Evolutionary conservation across 371 early-diverging fungal species (phyloP), one percentile per base, ranked within the genome.

Genomic region (Mucor indicus): DNA sequence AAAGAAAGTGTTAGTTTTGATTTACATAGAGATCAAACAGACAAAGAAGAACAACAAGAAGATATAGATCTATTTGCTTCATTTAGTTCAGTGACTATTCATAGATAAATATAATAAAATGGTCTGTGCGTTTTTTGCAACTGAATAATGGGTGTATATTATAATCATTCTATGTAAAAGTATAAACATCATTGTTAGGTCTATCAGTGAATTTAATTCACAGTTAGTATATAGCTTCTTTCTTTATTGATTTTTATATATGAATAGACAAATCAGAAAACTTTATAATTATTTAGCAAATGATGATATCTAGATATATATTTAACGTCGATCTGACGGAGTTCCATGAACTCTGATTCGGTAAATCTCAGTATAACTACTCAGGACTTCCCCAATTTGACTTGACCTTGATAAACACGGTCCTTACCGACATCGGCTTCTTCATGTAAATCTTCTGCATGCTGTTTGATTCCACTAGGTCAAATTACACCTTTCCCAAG

Each of bases 311-410:
- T 27, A 27, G 11, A 11, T 27, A 7, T 27, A 5, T 7, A n/a
- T n/a, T n/a, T n/a, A n/a, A n/a, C n/a, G n/a, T n/a, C n/a, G n/a
- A n/a, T n/a, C n/a, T n/a, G n/a, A n/a, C n/a, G 70, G 47, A 33
- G 60, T 60, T 9, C 84, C 90, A 63, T 90, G 88, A 33, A 87
- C 80, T 16, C 90, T 79, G 31, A 91, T 75, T 15, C 91, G 80
- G 55, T 91, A 92, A 39, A 92, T 49, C 49, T 91, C 91, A 4
- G 92, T 92, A n/a, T n/a, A n/a, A n/a, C 55, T 84, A 82, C 2
- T 75, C 71, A 19, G 69, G 57, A 38, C 87, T 73, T 1, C 91
- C 91, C 85, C 87, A 87, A 62, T 92, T 92, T 33, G 67, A 69
- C 25, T 57, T 23, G 48, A 91, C 50, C 35, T 80, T 76, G 52